Conservation (phyloP, 164 flowering plant genomes). For the Nymphaea thermarum region DNA sequence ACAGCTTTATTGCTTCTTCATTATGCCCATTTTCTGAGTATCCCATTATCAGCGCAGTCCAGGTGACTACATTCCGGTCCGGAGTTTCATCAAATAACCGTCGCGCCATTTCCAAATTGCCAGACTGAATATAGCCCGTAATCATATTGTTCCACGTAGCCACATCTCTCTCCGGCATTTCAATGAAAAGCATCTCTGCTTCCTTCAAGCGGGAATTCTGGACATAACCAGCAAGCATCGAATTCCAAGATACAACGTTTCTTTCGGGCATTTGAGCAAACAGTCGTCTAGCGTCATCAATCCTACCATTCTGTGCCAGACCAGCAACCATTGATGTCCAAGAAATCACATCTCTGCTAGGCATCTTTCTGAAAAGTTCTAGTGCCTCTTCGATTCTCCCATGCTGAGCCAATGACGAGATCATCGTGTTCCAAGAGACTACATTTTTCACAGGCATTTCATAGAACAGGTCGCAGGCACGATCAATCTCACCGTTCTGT, state of each 20-base stretch:
- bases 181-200: not conserved
- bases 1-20: conserved; percentile 7
- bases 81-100: conserved; percentile 2
- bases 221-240: conserved; percentile 4
- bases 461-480: conserved; percentile 5
- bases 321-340: conserved; percentile 5
- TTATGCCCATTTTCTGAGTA: conserved; percentile 4
- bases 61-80: conserved; percentile 6
- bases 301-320: conserved; percentile 2
- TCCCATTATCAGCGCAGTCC: conserved; percentile 8
- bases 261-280: conserved; percentile 7
- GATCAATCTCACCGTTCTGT: conserved; percentile 2
- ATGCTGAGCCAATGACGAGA: conserved; percentile 3
- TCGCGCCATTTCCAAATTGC: conserved; percentile 1
- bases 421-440: conserved; percentile 11
- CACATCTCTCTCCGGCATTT: conserved; percentile 7
- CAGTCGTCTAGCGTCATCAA: conserved; percentile 2
- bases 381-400: conserved; percentile 7
- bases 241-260: conserved; percentile 8
- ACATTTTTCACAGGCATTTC: conserved; percentile 5
- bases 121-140: conserved; percentile 4
- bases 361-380: conserved; percentile 2
- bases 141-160: conserved; percentile 7
- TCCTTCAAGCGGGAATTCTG: conserved; percentile 1
- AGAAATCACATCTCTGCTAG: conserved; percentile 5